These are phyloP conservation scores for Dictyostelium capitatum DNA, from an alignment of 78 protist species.

Conservation along the genomic window DNA sequence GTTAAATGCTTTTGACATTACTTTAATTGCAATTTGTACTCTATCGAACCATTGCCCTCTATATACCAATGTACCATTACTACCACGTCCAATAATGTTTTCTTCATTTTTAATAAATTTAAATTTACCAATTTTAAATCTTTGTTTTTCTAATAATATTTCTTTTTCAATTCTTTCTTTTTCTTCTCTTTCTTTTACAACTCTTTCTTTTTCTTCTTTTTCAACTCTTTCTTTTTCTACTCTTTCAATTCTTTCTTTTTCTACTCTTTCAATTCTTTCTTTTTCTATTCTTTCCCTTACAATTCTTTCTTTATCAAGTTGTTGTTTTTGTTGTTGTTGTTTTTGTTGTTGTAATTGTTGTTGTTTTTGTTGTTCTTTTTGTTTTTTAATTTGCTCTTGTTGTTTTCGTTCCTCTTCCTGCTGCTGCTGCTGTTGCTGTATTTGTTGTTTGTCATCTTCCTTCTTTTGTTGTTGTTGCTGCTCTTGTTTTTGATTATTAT, in stretches of 20 bases:
- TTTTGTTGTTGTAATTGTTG: not conserved
- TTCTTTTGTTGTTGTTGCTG: not conserved
- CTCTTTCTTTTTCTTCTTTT: not conserved
- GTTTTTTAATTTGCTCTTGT: not conserved
- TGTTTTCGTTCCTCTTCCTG: not conserved
- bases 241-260: too few relatives aligned
- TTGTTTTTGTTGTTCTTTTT: not conserved
- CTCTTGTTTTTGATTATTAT: not conserved
- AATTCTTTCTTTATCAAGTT: not conserved
- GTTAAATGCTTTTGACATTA: constrained; percentile 48
- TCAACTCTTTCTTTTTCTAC: not conserved
- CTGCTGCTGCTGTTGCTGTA: not conserved
- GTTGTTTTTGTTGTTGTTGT: not conserved
- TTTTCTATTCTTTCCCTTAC: too few relatives aligned
- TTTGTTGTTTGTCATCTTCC: not conserved
- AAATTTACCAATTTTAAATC: constrained; percentile 62
- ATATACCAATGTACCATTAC: constrained; percentile 71
- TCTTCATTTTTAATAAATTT: constrained; percentile 32
- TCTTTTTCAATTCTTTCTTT: not conserved
- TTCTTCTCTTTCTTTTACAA: not conserved
- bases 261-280: too few relatives aligned
- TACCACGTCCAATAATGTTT: constrained; percentile 44
- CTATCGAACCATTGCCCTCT: constrained; percentile 42
- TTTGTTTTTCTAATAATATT: not conserved
- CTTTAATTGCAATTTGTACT: constrained; percentile 56